A percentile compares a stretch with the other conserved stretches of the same genome.
phyloP scores from a whole-genome alignment of 345 rosid species.

The Balakata baccata region DNA sequence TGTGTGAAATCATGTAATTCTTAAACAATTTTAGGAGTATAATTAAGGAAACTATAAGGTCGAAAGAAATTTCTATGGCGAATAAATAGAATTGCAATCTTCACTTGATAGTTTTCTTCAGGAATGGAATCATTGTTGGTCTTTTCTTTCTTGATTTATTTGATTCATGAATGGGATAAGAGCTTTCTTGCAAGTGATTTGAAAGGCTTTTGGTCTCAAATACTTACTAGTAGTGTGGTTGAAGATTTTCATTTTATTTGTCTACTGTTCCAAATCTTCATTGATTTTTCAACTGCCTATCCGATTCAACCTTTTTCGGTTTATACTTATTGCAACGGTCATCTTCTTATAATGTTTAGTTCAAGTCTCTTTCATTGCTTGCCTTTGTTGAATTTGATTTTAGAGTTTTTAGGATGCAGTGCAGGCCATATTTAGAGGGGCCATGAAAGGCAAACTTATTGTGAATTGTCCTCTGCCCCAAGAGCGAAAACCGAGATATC shows the following conservation, averaged over 20 bases:
- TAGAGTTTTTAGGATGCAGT: background rate
- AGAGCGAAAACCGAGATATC: constrained; percentile 75
- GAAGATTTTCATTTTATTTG: no score
- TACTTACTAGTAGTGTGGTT: no score
- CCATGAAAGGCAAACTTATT: constrained; percentile 93
- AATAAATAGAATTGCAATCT: background rate
- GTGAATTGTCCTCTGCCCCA: constrained; percentile 73
- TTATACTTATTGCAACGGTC: no score
- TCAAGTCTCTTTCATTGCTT: background rate
- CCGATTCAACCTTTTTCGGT: no score
- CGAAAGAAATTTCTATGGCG: background rate
- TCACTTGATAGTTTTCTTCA: background rate
- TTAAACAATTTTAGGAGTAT: background rate
- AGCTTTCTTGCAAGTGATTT: background rate
- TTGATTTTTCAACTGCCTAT: no score
- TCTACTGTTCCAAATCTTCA: no score
- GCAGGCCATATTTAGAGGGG: constrained; percentile 86
- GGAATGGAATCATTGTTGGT: background rate
- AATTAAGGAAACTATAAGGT: background rate
- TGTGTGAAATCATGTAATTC: background rate
- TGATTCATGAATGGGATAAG: background rate
- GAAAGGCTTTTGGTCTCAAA: background rate
- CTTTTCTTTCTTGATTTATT: no score
- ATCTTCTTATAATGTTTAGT: no score
- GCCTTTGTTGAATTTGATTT: background rate